Percentiles rank a stretch among this genome's conserved stretches.
Conservation (phyloP, 2,329 filamentous ascomycete species). For the Colletotrichum sp. region DNA sequence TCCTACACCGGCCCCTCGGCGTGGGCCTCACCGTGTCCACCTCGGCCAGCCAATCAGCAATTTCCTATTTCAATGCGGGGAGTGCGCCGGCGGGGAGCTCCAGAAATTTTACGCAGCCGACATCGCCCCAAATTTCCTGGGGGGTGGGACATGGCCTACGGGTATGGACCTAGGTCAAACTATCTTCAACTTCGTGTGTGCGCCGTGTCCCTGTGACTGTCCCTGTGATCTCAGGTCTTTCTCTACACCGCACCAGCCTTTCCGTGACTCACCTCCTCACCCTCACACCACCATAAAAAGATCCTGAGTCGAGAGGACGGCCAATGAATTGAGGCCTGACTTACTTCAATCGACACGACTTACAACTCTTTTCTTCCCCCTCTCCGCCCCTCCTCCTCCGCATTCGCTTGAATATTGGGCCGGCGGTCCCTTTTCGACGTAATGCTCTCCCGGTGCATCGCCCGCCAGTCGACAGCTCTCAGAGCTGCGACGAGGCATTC, state of each 20-base stretch:
- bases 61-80: conserved; percentile 30
- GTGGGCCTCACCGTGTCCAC: neutral
- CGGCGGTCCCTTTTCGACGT: conserved; percentile 6
- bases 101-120: conserved; percentile 31
- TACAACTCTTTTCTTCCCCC: neutral
- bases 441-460: conserved; percentile 26
- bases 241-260: neutral
- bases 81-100: conserved; percentile 28
- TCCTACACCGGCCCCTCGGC: conserved; percentile 2
- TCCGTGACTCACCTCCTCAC: conserved; percentile 23
- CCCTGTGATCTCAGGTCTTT: conserved; percentile 31
- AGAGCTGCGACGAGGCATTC: conserved; percentile 25
- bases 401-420: neutral
- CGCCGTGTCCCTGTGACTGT: conserved; percentile 31
- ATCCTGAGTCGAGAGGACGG: neutral
- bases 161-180: neutral
- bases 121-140: conserved; percentile 32
- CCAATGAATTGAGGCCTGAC: neutral
- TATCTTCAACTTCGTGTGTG: neutral
- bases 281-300: neutral
- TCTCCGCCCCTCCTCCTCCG: neutral
- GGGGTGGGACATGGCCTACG: neutral
- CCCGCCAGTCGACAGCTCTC: conserved; percentile 26
- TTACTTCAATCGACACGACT: neutral
- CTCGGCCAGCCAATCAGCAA: conserved; percentile 27